Base-by-base conservation (phyloP, 306 rosid species). In the Luffa aegyptiaca region DNA sequence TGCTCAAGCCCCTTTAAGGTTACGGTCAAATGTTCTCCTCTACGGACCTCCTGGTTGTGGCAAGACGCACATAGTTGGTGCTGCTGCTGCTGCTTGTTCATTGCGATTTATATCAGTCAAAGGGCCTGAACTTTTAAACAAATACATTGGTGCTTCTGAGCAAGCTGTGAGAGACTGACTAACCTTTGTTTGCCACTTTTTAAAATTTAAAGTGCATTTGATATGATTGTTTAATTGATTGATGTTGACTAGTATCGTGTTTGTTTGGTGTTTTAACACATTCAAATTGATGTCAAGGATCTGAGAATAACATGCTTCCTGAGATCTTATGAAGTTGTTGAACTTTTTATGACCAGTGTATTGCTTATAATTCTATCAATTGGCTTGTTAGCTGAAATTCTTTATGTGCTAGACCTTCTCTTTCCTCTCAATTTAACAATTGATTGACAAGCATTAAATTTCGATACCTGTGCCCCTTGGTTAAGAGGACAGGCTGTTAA, bases 11-110 rank as follows among this genome's bases (percentile, higher is more conserved):
- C 98, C 98, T 45, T 84, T 94, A 85, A 90, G 98, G 90, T 84
- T 94, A 85, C 88, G 98, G 81, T 91, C 98, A 62, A 94, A 94
- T 82, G 91, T 92, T 85, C 92, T 95, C 79, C 83, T 95, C 76
- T 95, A 95, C 71, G 98, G 97, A 63, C 98, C 98, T 80, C 98
- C 97, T 77, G 97, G 98, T 78, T 95, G 97, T 87, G 98, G 97
- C 74, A 95, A 94, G 89, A 94, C 97, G 62, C 97, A 95, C 86
- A 80, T 92, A 65, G 97, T 95, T 79, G 98, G 98, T 80, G 96
- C 98, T 80, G 96, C 93, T 80, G 98, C 98, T 41, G 90, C 97
- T 79, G 96, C 98, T 64, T 90, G 97, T 88, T 92, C 96, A 10
- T 83, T 95, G 68, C 88, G 97, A 79, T 95, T 95, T 86, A 91